A percentile compares a stretch with the other conserved stretches of the same genome.
These are phyloP conservation scores for Irpex sp. DNA, from an alignment of 1,284 basidiomycete species.

Conservation along the genomic window DNA sequence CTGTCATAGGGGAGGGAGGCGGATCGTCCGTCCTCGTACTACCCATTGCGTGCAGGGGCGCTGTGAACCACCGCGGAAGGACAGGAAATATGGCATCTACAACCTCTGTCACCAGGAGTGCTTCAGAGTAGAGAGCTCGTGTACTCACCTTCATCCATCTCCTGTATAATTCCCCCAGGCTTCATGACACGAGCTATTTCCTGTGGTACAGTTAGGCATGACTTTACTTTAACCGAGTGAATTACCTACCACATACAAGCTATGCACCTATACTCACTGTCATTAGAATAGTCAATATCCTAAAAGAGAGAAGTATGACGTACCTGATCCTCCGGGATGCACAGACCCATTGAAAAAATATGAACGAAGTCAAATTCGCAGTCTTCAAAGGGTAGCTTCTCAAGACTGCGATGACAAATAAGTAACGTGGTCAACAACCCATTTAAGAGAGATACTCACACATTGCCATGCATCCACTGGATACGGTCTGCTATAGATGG, in stretches of 20 bases:
- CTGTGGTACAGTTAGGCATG: slow-evolving; percentile 28
- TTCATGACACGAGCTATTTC: slow-evolving; percentile 64
- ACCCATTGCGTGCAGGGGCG: slow-evolving; percentile 23
- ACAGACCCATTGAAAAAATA: slow-evolving; percentile 54
- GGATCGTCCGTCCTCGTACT: background rate
- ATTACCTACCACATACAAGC: background rate
- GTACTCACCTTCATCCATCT: slow-evolving; percentile 58
- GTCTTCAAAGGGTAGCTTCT: slow-evolving; percentile 70
- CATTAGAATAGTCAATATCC: background rate
- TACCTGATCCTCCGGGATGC: slow-evolving; percentile 71
- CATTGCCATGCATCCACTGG: slow-evolving; percentile 69
- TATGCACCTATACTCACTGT: background rate
- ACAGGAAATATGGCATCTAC: slow-evolving; percentile 32
- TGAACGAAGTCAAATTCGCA: slow-evolving; percentile 77
- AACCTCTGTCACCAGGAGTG: background rate
- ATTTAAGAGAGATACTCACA: slow-evolving; percentile 38
- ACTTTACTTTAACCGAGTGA: background rate
- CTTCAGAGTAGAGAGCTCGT: background rate
- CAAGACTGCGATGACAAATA: slow-evolving; percentile 40
- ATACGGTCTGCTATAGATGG: slow-evolving; percentile 47
- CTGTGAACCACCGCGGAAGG: slow-evolving; percentile 32
- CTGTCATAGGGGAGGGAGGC: slow-evolving; percentile 4
- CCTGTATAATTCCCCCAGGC: slow-evolving; percentile 61
- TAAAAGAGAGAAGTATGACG: background rate
- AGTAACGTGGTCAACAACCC: background rate